These are phyloP conservation scores for Aspergillus floridensis DNA, from an alignment of 2,329 filamentous ascomycete genomes.

Conservation along the genomic window DNA sequence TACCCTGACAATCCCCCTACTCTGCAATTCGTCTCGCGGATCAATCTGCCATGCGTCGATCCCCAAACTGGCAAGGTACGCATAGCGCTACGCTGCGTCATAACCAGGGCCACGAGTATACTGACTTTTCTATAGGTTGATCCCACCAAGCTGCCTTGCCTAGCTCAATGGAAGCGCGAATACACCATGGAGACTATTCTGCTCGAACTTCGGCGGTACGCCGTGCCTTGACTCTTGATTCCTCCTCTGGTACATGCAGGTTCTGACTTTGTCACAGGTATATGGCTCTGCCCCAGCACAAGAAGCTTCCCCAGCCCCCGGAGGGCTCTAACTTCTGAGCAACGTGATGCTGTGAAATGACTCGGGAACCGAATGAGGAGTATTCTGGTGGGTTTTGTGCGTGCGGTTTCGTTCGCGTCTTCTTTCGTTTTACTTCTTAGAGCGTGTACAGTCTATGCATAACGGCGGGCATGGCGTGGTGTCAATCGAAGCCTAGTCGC, in stretches of 20 bases:
- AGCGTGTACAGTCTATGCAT: constrained; percentile 42
- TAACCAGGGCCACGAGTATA: not conserved
- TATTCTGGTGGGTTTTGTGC: constrained; percentile 27
- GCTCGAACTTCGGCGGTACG: constrained; percentile 76
- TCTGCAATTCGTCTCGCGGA: constrained; percentile 87
- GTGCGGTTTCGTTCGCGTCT: constrained; percentile 24
- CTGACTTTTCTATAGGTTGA: constrained; percentile 61
- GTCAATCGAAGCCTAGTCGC: constrained; percentile 24
- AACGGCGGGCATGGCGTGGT: constrained; percentile 33
- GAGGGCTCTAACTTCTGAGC: constrained; percentile 68
- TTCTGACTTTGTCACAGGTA: constrained; percentile 57
- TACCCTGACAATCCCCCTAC: constrained; percentile 89
- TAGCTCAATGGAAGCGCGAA: constrained; percentile 86
- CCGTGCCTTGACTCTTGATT: not conserved
- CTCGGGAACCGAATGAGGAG: constrained; percentile 27
- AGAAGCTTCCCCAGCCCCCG: constrained; percentile 90
- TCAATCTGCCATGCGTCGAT: constrained; percentile 96
- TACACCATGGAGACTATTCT: constrained; percentile 94
- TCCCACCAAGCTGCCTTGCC: constrained; percentile 74
- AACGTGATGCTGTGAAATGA: constrained; percentile 20
- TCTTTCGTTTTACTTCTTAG: constrained; percentile 23
- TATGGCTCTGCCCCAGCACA: constrained; percentile 88
- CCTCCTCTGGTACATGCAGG: constrained; percentile 26
- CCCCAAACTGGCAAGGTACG: constrained; percentile 68
- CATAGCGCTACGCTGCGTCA: not conserved